A percentile compares a stretch with the other conserved stretches of the same genome.
These are phyloP conservation scores for Colletotrichum sp. DNA, from an alignment of 2,329 filamentous ascomycete genomes.

Conservation along the genomic window DNA sequence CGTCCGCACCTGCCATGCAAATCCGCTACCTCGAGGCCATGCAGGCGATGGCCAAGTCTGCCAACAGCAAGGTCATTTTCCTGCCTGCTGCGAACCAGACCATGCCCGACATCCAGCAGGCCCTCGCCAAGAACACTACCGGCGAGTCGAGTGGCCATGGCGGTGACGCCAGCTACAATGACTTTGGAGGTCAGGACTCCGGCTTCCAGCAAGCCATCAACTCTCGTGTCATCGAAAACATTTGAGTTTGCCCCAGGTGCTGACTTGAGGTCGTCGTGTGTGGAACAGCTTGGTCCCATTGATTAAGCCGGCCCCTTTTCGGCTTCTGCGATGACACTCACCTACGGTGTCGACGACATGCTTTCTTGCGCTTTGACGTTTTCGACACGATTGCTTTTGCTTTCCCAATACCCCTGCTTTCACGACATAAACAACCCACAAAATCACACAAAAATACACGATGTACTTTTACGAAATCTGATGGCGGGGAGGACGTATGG, in stretches of 20 bases:
- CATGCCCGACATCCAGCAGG: constrained; percentile 50
- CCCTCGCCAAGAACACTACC: constrained; percentile 39
- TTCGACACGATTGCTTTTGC: constrained; percentile 6
- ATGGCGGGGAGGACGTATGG: not conserved
- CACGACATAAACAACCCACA: not conserved
- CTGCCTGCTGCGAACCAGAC: constrained; percentile 68
- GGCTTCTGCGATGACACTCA: not conserved
- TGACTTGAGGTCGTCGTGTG: constrained; percentile 16
- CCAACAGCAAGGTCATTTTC: constrained; percentile 90
- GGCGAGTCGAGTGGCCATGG: constrained; percentile 49
- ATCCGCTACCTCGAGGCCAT: constrained; percentile 98
- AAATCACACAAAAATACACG: not conserved
- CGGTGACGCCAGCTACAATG: constrained; percentile 40
- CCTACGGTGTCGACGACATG: not conserved
- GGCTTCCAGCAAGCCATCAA: constrained; percentile 84
- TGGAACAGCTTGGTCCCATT: constrained; percentile 22
- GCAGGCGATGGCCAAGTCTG: constrained; percentile 97
- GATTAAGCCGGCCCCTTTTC: not conserved
- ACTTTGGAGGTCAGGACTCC: constrained; percentile 58
- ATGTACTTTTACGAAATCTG: constrained; percentile 1
- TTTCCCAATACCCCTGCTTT: constrained; percentile 13
- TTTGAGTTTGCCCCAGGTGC: constrained; percentile 55
- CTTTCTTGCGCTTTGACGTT: not conserved
- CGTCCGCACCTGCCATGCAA: constrained; percentile 94
- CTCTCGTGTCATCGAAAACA: constrained; percentile 82